Evolutionary conservation across 2,329 filamentous ascomycete species (phyloP).

Genomic region (Colletotrichum coccodes): DNA sequence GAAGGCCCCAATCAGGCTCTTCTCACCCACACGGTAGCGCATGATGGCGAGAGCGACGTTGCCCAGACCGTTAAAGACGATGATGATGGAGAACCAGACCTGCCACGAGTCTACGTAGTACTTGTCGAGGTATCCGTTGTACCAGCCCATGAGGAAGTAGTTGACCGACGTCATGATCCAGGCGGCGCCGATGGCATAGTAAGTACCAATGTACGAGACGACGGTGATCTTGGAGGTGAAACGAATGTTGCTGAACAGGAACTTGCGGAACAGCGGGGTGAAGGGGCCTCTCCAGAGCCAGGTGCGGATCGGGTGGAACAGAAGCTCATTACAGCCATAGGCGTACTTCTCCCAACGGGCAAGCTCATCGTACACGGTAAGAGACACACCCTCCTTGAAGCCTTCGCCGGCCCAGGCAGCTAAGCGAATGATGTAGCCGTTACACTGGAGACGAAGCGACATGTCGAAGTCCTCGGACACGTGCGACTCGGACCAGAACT

Average conservation of each 20-base stretch:
- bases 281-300: conserved; percentile 82
- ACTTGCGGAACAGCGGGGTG: conserved; percentile 80
- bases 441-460: conserved; percentile 79
- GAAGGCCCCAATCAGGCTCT: conserved; percentile 64
- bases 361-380: conserved; percentile 87
- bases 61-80: conserved; percentile 80
- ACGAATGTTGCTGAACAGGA: conserved; percentile 78
- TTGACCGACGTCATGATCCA: conserved; percentile 80
- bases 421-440: conserved; percentile 77
- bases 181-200: conserved; percentile 81
- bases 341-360: conserved; percentile 90
- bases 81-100: conserved; percentile 83
- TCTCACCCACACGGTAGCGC: conserved; percentile 76
- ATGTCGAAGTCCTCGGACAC: conserved; percentile 87
- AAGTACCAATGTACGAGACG: conserved; percentile 81
- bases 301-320: conserved; percentile 80
- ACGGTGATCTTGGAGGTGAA: conserved; percentile 82
- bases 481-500: conserved; percentile 84
- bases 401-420: conserved; percentile 79
- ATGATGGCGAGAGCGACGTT: conserved; percentile 78
- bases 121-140: conserved; percentile 80
- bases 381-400: conserved; percentile 85
- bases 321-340: conserved; percentile 83
- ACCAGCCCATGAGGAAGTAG: conserved; percentile 82
- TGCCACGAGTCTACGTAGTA: conserved; percentile 84